phyloP scores from a whole-genome alignment of 2,329 filamentous ascomycete species.

The Aureobasidium pullulans region DNA sequence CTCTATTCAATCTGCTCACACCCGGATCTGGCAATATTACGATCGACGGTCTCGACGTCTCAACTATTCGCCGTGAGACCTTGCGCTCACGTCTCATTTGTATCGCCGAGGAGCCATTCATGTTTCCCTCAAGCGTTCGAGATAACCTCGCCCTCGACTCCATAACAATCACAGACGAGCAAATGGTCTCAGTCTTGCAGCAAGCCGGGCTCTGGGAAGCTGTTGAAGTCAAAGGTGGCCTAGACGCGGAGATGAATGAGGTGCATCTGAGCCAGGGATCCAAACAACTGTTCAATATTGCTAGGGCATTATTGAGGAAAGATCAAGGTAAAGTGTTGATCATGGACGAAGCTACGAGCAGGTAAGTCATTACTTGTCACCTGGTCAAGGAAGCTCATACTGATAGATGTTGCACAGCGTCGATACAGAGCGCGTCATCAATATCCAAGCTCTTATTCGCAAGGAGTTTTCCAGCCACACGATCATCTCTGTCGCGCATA shows the following conservation, averaged over 20 bases:
- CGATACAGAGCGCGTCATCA: not conserved
- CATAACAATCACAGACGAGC: constrained; percentile 28
- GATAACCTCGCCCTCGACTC: constrained; percentile 41
- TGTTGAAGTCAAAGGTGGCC: constrained; percentile 25
- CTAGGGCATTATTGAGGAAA: constrained; percentile 37
- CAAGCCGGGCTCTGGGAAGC: constrained; percentile 36
- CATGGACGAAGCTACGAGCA: constrained; percentile 22
- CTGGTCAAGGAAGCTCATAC: too few relatives aligned
- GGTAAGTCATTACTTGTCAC: not conserved
- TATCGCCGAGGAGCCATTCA: constrained; percentile 46
- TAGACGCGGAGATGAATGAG: constrained; percentile 30
- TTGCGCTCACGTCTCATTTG: constrained; percentile 39
- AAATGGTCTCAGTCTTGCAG: constrained; percentile 35
- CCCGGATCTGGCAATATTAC: constrained; percentile 35
- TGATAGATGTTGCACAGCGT: not conserved
- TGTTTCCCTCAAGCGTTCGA: constrained; percentile 41
- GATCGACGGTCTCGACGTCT: constrained; percentile 43
- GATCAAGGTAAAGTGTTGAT: constrained; percentile 33
- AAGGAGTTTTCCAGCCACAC: constrained; percentile 48
- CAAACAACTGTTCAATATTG: constrained; percentile 43
- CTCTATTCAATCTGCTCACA: constrained; percentile 45
- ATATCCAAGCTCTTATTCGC: constrained; percentile 6
- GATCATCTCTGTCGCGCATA: constrained; percentile 51
- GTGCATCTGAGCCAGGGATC: constrained; percentile 39
- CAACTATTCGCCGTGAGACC: constrained; percentile 33